Evolutionary conservation across 2,329 filamentous ascomycete genomes (phyloP), one percentile per base, ranked within the genome.

Genomic region (Penicillium digitatum): DNA sequence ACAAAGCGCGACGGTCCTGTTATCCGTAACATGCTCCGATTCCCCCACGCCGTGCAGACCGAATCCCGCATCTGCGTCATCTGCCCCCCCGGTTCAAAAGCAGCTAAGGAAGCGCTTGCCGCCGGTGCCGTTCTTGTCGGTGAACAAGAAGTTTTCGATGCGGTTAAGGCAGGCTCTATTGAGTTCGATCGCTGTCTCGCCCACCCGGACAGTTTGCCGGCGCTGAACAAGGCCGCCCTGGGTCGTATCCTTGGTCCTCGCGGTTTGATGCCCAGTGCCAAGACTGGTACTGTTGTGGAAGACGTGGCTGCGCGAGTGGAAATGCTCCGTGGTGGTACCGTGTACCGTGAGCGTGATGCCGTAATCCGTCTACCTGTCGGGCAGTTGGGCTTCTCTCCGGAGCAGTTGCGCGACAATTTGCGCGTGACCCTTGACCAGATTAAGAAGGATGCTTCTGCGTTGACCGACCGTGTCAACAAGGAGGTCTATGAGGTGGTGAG

Each of bases 1-100:
- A 91, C 93, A 1, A 81, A 85, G 64, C 93, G 92, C 72, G 92
- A 91, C 74, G 91, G 92, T 0, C 87, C 92, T 18, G 85, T 94
- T 9, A 81, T 99, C 62, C 89, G 92, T 61, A 95, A 89, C 76
- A 89, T 90, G 70, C 81, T 99, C 69, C 87, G 88, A 39, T 86
- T 99, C 18, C 94, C 94, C 0, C 88, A 95, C 73, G 87, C 92
- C 5, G 89, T 97, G 62, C 89, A 90, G 72, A 95, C 89, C 60
- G 90, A 95, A 72, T 81, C 91, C 48, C 86, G 87, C 59, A 91
- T 99, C 67, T 94, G 87, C 69, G 94, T 97, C 53, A 89, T 99
- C 64, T 93, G 88, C 71, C 86, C 89, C n/a, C 87, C 93, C 52
- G 87, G 86, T 62, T 91, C 88, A 61, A 82, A 85, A 59, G 81